Percentiles rank a stretch among this genome's conserved stretches.
Conservation (phyloP, 805 yeast species). For the Hanseniaspora vineae region DNA sequence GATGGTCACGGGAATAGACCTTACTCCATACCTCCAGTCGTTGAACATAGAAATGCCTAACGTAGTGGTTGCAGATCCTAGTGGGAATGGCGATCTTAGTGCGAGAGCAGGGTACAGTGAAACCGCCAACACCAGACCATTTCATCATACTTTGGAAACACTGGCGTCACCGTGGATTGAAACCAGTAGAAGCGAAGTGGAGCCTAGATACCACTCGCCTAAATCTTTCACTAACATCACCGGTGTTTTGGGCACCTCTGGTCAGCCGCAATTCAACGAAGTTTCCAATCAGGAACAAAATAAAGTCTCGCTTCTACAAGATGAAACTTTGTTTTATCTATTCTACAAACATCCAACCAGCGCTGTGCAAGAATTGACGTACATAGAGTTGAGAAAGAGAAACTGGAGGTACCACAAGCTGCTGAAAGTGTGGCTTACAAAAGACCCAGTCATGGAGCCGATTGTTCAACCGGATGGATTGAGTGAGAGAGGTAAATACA, state of each 20-base stretch:
- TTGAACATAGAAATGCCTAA: neutral
- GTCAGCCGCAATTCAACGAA: constrained; percentile 23
- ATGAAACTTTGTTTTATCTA: constrained; percentile 85
- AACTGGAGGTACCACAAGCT: constrained; percentile 98
- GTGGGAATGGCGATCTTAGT: neutral
- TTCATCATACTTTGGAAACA: constrained; percentile 23
- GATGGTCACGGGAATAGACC: neutral
- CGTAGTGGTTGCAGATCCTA: neutral
- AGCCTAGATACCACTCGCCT: constrained; percentile 67
- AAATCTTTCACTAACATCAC: constrained; percentile 31
- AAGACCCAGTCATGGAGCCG: constrained; percentile 83
- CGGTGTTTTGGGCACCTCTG: constrained; percentile 18
- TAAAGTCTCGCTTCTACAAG: constrained; percentile 55
- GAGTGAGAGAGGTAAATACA: constrained; percentile 85
- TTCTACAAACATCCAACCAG: constrained; percentile 92
- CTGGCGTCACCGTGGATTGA: constrained; percentile 94
- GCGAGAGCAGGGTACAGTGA: neutral
- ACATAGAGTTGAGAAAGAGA: constrained; percentile 77
- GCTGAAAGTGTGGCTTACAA: constrained; percentile 91
- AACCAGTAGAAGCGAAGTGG: constrained; percentile 79
- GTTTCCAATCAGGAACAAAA: constrained; percentile 24
- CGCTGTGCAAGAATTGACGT: constrained; percentile 84
- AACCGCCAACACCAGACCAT: neutral
- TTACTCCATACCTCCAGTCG: neutral
- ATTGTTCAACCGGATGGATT: constrained; percentile 56